Evolutionary conservation across 2,329 filamentous ascomycete species (phyloP), one percentile per base, ranked within the genome.

Genomic region (Chaetomium strumarium): DNA sequence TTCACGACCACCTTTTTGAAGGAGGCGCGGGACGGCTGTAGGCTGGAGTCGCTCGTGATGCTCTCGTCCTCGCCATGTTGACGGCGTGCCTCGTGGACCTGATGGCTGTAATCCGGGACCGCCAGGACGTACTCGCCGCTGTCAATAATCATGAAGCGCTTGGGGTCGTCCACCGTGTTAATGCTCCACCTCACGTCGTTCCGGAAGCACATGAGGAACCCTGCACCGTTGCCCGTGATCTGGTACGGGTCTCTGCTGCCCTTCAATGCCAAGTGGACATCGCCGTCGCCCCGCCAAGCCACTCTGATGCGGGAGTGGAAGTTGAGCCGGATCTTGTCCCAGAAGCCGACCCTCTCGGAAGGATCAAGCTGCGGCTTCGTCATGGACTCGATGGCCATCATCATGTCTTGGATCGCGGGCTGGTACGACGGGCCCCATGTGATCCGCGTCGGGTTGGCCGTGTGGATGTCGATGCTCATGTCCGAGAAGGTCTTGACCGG

Each of bases 1-100:
- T 99, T 99, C 92, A 99, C 97, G 47, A 96, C 83, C 3, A 97
- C 93, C 70, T 99, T 99, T 70, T 96, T 96, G 77, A 99, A 99
- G 0, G 85, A 77, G n/a, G 90, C 87, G 2, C 86, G 83, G 34
- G 86, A 81, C 61, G 83, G 88, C 63, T 79, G 88, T 63, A 79
- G 76, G 59, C 78, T 84, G 54, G 83, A 85, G 13, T 81, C 80
- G 46, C 78, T 81, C 2, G 79, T 73, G 31, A 83, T 74, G 59
- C 77, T 85, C 47, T 83, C 81, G 43, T 77, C 74, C 49, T 84
- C 75, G 33, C 74, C 79, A 20, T 66, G 66, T 30, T 68, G 72
- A 16, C 72, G 72, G 30, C 69, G 71, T 47, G 82, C 78, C 58
- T 87, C 83, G 31, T 89, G 84, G 47, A 90, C 90, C 67, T 95